phyloP scores from a whole-genome alignment of 2,329 filamentous ascomycete species.

The Hymenoscyphus linearis region DNA sequence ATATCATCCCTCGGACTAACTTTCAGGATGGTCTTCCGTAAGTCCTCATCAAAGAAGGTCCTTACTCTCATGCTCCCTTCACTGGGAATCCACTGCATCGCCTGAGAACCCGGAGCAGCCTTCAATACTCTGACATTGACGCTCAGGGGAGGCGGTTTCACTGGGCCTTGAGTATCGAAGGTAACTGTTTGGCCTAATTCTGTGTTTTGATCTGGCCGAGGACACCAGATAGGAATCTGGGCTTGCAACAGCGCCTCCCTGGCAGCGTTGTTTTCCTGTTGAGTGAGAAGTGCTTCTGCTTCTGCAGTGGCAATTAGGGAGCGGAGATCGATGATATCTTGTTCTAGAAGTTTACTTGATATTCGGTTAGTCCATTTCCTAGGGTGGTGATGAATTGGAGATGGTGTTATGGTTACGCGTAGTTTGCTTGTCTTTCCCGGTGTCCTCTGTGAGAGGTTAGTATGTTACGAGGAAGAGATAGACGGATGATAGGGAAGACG shows the following conservation, averaged over 20 bases:
- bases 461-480: neutral
- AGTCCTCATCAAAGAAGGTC: slow-evolving; percentile 18
- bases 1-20: slow-evolving; percentile 10
- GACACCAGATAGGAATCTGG: slow-evolving; percentile 10
- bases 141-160: neutral
- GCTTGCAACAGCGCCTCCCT: slow-evolving; percentile 13
- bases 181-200: neutral
- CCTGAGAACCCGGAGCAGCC: neutral
- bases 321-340: slow-evolving; percentile 26
- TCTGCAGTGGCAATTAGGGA: slow-evolving; percentile 23
- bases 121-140: neutral
- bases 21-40: slow-evolving; percentile 17
- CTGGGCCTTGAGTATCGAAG: neutral
- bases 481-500: neutral
- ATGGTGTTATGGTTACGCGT: slow-evolving; percentile 9
- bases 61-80: slow-evolving; percentile 14
- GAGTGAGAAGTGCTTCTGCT: slow-evolving; percentile 14
- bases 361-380: neutral
- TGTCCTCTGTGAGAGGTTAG: slow-evolving; percentile 22
- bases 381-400: neutral
- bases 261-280: slow-evolving; percentile 24
- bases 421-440: slow-evolving; percentile 28
- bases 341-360: slow-evolving; percentile 24
- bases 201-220: neutral
- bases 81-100: neutral